phyloP scores from a whole-genome alignment of 1,139 yeast genomes.

The Protomyces arabidopsidicola region DNA sequence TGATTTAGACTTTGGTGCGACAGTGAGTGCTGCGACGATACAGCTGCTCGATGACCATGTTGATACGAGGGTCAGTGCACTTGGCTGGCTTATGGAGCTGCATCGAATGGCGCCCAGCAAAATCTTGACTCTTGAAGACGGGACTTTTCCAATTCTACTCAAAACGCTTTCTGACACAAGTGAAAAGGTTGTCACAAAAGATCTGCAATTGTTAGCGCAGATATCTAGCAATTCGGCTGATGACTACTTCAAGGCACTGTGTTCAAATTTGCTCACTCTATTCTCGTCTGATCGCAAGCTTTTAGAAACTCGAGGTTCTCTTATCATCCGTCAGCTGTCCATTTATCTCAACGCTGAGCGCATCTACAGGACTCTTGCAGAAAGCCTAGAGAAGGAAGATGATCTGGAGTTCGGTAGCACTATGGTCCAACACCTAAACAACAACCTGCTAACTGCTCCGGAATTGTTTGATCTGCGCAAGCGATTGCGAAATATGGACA shows the following conservation, averaged over 20 bases:
- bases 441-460: constrained; percentile 72
- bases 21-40: constrained; percentile 56
- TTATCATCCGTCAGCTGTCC: constrained; percentile 79
- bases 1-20: constrained; percentile 51
- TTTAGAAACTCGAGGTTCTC: constrained; percentile 69
- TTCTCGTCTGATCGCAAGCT: constrained; percentile 64
- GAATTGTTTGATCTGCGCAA: constrained; percentile 21
- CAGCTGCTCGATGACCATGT: constrained; percentile 69
- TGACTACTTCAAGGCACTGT: constrained; percentile 68
- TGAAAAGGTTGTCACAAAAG: constrained; percentile 74
- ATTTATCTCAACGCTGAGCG: constrained; percentile 75
- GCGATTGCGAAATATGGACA: constrained; percentile 11
- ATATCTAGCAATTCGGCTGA: constrained; percentile 75
- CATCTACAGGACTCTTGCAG: constrained; percentile 74
- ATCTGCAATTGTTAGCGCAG: constrained; percentile 69
- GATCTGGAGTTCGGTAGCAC: constrained; percentile 70
- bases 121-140: constrained; percentile 55
- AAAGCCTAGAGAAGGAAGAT: constrained; percentile 60
- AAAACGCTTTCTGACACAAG: constrained; percentile 82
- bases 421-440: constrained; percentile 74
- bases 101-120: constrained; percentile 54
- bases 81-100: constrained; percentile 86
- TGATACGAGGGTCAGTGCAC: constrained; percentile 72
- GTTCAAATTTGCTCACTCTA: constrained; percentile 62
- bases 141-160: constrained; percentile 70